phyloP scores from a whole-genome alignment of 257 asterid species.

The Striga asiatica region DNA sequence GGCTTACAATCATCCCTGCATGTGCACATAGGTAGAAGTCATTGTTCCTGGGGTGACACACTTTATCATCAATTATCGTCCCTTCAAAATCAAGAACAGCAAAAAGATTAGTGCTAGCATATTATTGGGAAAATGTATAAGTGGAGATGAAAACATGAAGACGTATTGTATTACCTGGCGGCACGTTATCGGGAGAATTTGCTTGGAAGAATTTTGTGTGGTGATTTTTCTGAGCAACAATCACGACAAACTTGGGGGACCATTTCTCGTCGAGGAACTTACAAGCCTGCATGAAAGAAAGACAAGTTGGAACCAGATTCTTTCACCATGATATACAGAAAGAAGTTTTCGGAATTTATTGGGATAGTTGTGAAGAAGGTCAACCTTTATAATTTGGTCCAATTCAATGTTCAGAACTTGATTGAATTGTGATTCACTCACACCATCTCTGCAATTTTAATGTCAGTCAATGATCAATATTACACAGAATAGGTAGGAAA shows the following conservation, averaged over 20 bases:
- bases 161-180: slow-evolving; percentile 43
- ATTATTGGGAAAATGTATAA: not conserved
- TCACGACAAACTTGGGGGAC: slow-evolving; percentile 72
- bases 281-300: slow-evolving; percentile 46
- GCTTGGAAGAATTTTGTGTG: slow-evolving; percentile 84
- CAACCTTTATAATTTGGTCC: slow-evolving; percentile 73
- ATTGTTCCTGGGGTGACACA: slow-evolving; percentile 81
- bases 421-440: slow-evolving; percentile 80
- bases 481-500: not conserved
- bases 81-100: slow-evolving; percentile 37
- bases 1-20: slow-evolving; percentile 85
- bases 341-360: not conserved
- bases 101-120: not conserved
- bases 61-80: slow-evolving; percentile 68
- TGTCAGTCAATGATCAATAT: not conserved
- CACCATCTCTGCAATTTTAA: slow-evolving; percentile 61
- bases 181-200: slow-evolving; percentile 75
- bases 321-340: not conserved
- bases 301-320: not conserved
- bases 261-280: slow-evolving; percentile 72
- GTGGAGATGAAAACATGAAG: not conserved
- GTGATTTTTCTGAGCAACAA: slow-evolving; percentile 87
- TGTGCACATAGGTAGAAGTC: slow-evolving; percentile 92
- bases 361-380: slow-evolving; percentile 8
- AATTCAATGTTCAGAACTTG: slow-evolving; percentile 81